Percentiles rank a stretch among this genome's conserved stretches.
These are phyloP conservation scores for Thermothelomyces thermophilus DNA, from an alignment of 2,329 filamentous ascomycete genomes.

Conservation along the genomic window DNA sequence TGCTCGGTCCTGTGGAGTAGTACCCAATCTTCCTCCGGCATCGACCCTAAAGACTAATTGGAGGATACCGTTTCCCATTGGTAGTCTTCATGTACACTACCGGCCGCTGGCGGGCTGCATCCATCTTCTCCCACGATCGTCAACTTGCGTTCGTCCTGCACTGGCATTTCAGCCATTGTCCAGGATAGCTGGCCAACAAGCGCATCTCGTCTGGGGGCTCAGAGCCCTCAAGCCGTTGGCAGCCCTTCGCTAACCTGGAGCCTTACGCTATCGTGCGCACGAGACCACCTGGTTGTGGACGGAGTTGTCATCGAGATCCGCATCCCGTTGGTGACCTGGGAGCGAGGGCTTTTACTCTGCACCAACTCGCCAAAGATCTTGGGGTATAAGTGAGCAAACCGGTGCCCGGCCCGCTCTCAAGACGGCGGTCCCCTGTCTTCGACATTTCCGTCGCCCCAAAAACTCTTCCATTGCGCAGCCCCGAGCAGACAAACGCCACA, in stretches of 20 bases:
- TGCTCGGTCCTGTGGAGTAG: constrained; percentile 20
- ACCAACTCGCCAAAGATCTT: not conserved
- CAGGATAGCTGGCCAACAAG: constrained; percentile 1
- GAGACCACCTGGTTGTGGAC: constrained; percentile 6
- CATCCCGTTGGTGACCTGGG: not conserved
- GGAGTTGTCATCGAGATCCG: not conserved
- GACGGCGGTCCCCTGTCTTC: constrained; percentile 21
- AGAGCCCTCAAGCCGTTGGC: not conserved
- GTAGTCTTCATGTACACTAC: constrained; percentile 21
- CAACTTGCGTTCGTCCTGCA: constrained; percentile 11
- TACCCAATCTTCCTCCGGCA: constrained; percentile 13
- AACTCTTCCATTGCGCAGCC: constrained; percentile 5
- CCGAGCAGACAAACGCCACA: constrained; percentile 7
- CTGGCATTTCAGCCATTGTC: constrained; percentile 6
- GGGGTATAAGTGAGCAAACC: constrained; percentile 17
- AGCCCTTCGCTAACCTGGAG: not conserved
- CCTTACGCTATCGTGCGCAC: constrained; percentile 2
- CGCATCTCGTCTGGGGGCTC: constrained; percentile 6
- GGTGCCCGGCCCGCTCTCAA: constrained; percentile 14
- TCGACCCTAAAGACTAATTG: constrained; percentile 15
- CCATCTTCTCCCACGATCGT: constrained; percentile 11
- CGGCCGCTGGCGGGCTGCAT: constrained; percentile 9
- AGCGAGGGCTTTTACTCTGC: no score
- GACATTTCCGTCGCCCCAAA: constrained; percentile 9
- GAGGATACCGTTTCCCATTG: constrained; percentile 14